Percentiles rank a stretch among this genome's conserved stretches.
Evolutionary conservation across 345 rosid species (phyloP).

Genomic region (Heritiera fomes): DNA sequence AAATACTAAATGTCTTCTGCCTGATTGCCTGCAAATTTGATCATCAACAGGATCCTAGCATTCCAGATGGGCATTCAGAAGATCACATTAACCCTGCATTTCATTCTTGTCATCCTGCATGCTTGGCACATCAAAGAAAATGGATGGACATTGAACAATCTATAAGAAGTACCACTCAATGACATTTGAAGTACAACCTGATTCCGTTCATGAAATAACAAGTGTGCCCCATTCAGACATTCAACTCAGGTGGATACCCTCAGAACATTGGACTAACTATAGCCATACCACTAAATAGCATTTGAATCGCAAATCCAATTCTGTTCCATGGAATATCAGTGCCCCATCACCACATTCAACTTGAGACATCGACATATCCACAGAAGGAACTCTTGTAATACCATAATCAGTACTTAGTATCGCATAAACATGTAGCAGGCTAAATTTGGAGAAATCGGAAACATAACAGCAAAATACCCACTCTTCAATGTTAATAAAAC

Average conservation of each 20-base stretch:
- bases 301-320: background rate
- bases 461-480: background rate
- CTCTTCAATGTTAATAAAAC: background rate
- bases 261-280: background rate
- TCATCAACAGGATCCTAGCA: background rate
- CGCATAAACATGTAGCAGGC: background rate
- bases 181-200: background rate
- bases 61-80: background rate
- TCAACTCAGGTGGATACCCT: background rate
- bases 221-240: background rate
- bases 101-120: background rate
- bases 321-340: background rate
- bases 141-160: background rate
- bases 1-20: background rate
- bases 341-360: background rate
- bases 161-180: background rate
- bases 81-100: background rate
- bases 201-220: background rate
- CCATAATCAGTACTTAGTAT: background rate
- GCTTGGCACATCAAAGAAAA: background rate
- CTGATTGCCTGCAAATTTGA: background rate
- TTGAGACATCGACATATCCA: background rate
- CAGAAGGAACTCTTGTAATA: background rate
- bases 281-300: background rate
- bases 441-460: background rate